phyloP scores from a whole-genome alignment of 306 rosid species.

The Quercus ilex region DNA sequence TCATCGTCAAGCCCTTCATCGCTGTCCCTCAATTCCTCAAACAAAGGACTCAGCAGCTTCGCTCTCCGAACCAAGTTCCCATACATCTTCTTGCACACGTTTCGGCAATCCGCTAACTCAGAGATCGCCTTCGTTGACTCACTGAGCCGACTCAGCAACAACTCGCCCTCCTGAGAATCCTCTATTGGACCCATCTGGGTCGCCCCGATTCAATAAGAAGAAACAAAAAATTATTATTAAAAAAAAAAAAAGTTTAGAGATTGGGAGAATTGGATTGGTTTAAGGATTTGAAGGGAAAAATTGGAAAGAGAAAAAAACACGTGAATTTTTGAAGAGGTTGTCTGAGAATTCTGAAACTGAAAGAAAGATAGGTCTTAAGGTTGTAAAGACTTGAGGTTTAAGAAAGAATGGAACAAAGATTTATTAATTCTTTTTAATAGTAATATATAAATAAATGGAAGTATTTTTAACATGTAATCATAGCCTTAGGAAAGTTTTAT shows the following conservation, averaged over 20 bases:
- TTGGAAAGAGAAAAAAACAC: slow-evolving; percentile 14
- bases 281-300: slow-evolving; percentile 9
- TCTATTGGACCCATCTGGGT: slow-evolving; percentile 51
- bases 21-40: slow-evolving; percentile 83
- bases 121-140: slow-evolving; percentile 64
- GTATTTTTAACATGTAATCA: not conserved
- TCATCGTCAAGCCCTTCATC: slow-evolving; percentile 47
- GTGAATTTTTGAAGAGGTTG: slow-evolving; percentile 13
- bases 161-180: not conserved
- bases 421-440: too few relatives aligned
- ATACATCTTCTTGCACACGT: slow-evolving; percentile 59
- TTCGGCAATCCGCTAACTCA: slow-evolving; percentile 64
- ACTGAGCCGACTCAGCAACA: slow-evolving; percentile 46
- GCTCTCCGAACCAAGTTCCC: slow-evolving; percentile 79
- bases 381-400: not conserved
- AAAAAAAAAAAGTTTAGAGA: not conserved
- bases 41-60: slow-evolving; percentile 80
- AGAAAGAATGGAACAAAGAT: too few relatives aligned
- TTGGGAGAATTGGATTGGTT: not conserved
- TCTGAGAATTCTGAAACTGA: slow-evolving; percentile 6
- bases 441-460: not conserved
- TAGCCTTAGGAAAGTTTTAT: too few relatives aligned
- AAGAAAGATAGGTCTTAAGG: not conserved
- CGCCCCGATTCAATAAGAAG: slow-evolving; percentile 17
- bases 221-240: not conserved